Evolutionary conservation across 805 yeast genomes (phyloP).

Genomic region (Barnettozyma pratensis): DNA sequence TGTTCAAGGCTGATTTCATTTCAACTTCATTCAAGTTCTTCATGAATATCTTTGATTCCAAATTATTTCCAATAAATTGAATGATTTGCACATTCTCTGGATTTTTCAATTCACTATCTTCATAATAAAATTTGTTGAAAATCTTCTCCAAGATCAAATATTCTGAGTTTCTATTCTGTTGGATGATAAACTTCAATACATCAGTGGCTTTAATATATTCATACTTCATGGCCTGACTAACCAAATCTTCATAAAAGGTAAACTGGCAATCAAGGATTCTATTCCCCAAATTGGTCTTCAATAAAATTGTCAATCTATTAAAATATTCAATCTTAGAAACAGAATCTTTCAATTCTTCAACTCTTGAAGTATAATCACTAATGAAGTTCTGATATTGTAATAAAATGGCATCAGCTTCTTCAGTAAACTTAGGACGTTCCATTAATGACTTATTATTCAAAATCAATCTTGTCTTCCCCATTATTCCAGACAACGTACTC

Average conservation of each 20-base stretch:
- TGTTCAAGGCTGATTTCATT: background rate
- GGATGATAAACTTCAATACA: slow-evolving; percentile 14
- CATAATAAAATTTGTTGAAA: background rate
- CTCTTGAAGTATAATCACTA: slow-evolving; percentile 1
- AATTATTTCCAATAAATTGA: slow-evolving; percentile 18
- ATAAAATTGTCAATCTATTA: slow-evolving; percentile 11
- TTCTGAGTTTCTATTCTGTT: slow-evolving; percentile 13
- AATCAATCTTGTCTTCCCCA: background rate
- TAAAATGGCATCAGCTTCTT: background rate
- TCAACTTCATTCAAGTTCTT: slow-evolving; percentile 2
- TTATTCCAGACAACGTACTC: slow-evolving; percentile 1
- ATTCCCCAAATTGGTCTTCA: slow-evolving; percentile 18
- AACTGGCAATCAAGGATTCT: background rate
- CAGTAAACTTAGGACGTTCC: background rate
- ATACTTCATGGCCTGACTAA: slow-evolving; percentile 4
- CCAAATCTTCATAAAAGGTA: slow-evolving; percentile 12
- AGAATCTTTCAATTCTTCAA: background rate
- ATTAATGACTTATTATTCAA: background rate
- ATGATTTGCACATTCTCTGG: background rate
- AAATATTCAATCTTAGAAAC: slow-evolving; percentile 10
- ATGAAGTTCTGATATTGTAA: slow-evolving; percentile 3
- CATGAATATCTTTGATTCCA: slow-evolving; percentile 21
- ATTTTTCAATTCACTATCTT: background rate
- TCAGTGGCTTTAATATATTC: slow-evolving; percentile 10
- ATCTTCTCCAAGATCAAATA: slow-evolving; percentile 14